Conservation (phyloP, 805 yeast genomes). For the Yarrowia keelungensis region DNA sequence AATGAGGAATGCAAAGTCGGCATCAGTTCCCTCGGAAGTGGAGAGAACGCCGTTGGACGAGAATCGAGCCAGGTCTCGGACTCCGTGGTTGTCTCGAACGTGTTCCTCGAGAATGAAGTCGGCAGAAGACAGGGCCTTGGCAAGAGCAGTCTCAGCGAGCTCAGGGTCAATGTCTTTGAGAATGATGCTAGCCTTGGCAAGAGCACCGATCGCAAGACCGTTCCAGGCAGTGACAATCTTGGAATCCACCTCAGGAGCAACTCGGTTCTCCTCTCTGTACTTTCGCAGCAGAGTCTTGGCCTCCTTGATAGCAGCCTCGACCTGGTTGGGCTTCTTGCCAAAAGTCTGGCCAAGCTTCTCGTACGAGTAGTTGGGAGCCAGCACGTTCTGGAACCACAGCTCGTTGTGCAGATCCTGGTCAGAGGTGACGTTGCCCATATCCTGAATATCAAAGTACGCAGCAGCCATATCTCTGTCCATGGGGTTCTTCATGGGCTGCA, state of each 20-base stretch:
- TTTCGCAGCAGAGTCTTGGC: constrained; percentile 45
- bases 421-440: constrained; percentile 50
- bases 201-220: constrained; percentile 51
- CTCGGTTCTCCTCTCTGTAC: constrained; percentile 44
- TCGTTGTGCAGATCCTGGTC: constrained; percentile 49
- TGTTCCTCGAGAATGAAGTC: constrained; percentile 42
- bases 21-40: constrained; percentile 47
- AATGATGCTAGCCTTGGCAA: constrained; percentile 48
- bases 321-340: constrained; percentile 46
- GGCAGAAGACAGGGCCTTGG: constrained; percentile 47
- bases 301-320: constrained; percentile 43
- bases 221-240: constrained; percentile 52
- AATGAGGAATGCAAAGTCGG: constrained; percentile 52
- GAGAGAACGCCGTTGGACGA: constrained; percentile 39
- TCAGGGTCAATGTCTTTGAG: constrained; percentile 41
- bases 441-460: constrained; percentile 50
- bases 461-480: constrained; percentile 49
- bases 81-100: constrained; percentile 43
- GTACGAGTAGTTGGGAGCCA: constrained; percentile 44
- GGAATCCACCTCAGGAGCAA: constrained; percentile 49
- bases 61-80: constrained; percentile 44
- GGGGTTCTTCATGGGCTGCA: constrained; percentile 40
- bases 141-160: constrained; percentile 42
- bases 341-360: constrained; percentile 49
- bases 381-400: constrained; percentile 48